Conservation (phyloP, 2,329 filamentous ascomycete genomes). For the Talaromyces albobiverticillius region DNA sequence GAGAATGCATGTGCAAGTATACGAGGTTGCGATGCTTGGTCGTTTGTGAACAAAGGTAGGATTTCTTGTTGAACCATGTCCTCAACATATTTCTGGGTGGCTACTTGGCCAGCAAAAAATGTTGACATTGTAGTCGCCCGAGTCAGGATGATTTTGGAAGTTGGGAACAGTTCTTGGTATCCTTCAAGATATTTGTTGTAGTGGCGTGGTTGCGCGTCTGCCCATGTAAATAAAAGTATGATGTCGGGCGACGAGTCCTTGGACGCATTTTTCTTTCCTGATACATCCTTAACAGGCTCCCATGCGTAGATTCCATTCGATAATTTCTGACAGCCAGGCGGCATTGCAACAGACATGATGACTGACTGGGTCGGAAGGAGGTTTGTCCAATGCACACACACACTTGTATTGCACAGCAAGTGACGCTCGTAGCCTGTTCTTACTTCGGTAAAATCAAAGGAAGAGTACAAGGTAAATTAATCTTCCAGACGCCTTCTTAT, state of each 20-base stretch:
- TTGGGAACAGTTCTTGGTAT: conserved; percentile 5
- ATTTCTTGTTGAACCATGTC: conserved; percentile 8
- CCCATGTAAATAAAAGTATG: conserved; percentile 8
- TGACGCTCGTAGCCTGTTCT: background rate
- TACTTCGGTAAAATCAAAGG: background rate
- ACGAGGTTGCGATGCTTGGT: background rate
- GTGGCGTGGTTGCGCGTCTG: conserved; percentile 8
- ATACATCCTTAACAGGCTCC: background rate
- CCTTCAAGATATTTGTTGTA: conserved; percentile 10
- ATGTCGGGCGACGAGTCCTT: background rate
- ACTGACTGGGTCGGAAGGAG: background rate
- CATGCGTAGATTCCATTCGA: conserved; percentile 3
- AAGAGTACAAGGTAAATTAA: background rate
- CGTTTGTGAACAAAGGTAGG: background rate
- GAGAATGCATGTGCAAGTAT: conserved; percentile 10
- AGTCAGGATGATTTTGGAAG: conserved; percentile 8
- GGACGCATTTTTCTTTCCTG: background rate
- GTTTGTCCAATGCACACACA: background rate
- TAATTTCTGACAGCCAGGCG: conserved; percentile 1
- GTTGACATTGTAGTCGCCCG: conserved; percentile 3
- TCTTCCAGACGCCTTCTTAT: background rate
- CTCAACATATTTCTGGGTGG: background rate
- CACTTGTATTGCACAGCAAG: too few species aligned
- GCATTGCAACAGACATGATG: background rate
- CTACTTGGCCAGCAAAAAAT: conserved; percentile 9